These are phyloP conservation scores for Fusarium sp. DNA, from an alignment of 2,329 filamentous ascomycete species.

Conservation along the genomic window DNA sequence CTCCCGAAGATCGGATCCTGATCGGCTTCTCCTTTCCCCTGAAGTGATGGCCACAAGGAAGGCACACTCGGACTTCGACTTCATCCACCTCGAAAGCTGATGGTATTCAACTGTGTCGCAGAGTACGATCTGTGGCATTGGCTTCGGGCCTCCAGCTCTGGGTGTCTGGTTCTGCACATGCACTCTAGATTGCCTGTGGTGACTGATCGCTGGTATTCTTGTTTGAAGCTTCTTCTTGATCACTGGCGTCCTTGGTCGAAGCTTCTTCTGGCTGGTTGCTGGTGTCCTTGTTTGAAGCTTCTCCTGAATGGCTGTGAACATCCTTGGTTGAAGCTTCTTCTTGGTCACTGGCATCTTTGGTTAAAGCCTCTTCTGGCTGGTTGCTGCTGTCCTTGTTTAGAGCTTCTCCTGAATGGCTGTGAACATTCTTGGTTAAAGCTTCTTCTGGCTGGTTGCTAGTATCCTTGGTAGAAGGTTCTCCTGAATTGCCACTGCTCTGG, in stretches of 20 bases:
- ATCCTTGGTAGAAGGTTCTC: background rate
- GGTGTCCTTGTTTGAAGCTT: too few species aligned
- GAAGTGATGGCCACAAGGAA: slow-evolving; percentile 46
- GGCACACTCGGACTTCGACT: slow-evolving; percentile 32
- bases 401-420: too few species aligned
- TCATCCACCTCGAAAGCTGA: background rate
- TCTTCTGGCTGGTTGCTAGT: too few species aligned
- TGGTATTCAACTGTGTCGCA: background rate
- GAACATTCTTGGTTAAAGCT: too few species aligned
- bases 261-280: too few species aligned
- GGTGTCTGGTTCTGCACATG: background rate
- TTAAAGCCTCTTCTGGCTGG: too few species aligned
- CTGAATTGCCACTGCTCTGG: background rate
- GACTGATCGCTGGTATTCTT: background rate
- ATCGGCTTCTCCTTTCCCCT: background rate
- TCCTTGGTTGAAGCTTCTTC: background rate
- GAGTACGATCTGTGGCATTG: background rate
- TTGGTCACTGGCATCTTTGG: too few species aligned
- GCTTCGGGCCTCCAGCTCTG: background rate
- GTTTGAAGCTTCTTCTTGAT: too few species aligned
- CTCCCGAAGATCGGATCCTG: background rate
- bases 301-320: too few species aligned
- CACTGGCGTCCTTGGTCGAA: too few species aligned
- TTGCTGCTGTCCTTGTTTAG: too few species aligned
- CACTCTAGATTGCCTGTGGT: background rate